Evolutionary conservation across 2,329 filamentous ascomycete species (phyloP).

Genomic region (Arthrobotrys iridis): DNA sequence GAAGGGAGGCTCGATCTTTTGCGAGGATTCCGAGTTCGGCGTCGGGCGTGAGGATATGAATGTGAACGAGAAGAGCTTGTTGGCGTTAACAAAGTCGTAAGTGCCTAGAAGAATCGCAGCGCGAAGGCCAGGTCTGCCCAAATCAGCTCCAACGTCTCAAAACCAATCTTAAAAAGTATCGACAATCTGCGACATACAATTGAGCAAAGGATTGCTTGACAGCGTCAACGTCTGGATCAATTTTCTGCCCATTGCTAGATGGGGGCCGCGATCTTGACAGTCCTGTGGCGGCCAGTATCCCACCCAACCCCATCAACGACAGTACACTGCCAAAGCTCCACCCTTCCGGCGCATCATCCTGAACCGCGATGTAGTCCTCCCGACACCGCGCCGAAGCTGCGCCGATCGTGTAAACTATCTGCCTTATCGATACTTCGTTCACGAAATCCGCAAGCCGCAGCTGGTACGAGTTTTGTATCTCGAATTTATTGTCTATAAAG

Average conservation of each 20-base stretch:
- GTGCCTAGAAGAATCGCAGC: conserved; percentile 82
- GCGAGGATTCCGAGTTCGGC: not conserved
- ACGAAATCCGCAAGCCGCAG: conserved; percentile 93
- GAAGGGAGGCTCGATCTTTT: conserved; percentile 72
- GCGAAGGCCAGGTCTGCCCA: conserved; percentile 76
- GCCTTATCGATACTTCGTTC: conserved; percentile 85
- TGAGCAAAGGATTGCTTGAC: conserved; percentile 82
- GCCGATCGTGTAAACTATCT: conserved; percentile 80
- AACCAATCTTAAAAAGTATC: not conserved
- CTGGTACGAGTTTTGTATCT: conserved; percentile 96
- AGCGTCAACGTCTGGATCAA: conserved; percentile 75
- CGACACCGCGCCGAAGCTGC: conserved; percentile 74
- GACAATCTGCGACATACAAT: conserved; percentile 72
- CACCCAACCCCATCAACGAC: conserved; percentile 75
- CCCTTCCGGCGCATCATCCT: conserved; percentile 88
- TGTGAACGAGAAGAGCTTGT: conserved; percentile 92
- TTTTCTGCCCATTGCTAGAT: conserved; percentile 44
- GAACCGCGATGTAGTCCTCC: conserved; percentile 81
- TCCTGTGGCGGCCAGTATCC: conserved; percentile 37
- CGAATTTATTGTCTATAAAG: conserved; percentile 89
- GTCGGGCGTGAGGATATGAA: conserved; percentile 63
- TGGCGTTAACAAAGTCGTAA: conserved; percentile 93
- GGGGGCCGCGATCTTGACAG: conserved; percentile 66
- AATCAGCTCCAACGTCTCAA: not conserved
- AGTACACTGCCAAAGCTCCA: conserved; percentile 86